Conservation (phyloP, 129 eudicot genomes). For the Sambucus nigra region DNA sequence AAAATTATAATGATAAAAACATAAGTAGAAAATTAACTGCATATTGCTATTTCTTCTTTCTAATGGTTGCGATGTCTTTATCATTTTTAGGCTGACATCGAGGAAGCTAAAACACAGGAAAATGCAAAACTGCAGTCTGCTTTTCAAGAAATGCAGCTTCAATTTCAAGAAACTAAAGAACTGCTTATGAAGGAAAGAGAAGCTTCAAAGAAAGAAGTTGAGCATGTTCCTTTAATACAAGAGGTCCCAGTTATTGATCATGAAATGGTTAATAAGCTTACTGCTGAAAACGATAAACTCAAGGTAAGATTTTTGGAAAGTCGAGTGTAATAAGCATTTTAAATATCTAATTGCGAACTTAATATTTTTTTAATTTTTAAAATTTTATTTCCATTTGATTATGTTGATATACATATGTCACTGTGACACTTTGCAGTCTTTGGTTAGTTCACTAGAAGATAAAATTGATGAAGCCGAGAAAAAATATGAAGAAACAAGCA, state of each 20-base stretch:
- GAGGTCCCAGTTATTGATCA: constrained; percentile 28
- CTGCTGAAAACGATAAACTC: constrained; percentile 59
- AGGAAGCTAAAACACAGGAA: constrained; percentile 64
- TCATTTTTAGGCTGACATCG: constrained; percentile 43
- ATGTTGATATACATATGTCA: constrained; percentile 9
- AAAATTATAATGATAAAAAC: background rate
- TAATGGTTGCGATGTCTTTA: background rate
- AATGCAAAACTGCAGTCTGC: constrained; percentile 42
- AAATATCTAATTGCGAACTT: too few relatives aligned
- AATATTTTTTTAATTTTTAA: too few relatives aligned
- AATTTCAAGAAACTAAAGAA: constrained; percentile 52
- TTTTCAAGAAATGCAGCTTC: constrained; percentile 42
- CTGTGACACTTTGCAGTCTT: constrained; percentile 30
- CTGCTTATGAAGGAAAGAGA: constrained; percentile 38
- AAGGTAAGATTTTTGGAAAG: constrained; percentile 37
- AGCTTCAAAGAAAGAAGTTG: constrained; percentile 29
- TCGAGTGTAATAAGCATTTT: constrained; percentile 3
- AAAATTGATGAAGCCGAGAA: constrained; percentile 51
- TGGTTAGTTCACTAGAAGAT: constrained; percentile 49
- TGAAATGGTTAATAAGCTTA: constrained; percentile 40
- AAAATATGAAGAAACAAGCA: constrained; percentile 53
- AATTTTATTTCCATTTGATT: background rate
- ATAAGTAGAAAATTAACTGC: background rate
- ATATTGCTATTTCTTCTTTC: background rate
- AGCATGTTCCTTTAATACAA: constrained; percentile 31